Evolutionary conservation across 148 eudicot species (phyloP).

Genomic region (Rhododendron griersonianum): DNA sequence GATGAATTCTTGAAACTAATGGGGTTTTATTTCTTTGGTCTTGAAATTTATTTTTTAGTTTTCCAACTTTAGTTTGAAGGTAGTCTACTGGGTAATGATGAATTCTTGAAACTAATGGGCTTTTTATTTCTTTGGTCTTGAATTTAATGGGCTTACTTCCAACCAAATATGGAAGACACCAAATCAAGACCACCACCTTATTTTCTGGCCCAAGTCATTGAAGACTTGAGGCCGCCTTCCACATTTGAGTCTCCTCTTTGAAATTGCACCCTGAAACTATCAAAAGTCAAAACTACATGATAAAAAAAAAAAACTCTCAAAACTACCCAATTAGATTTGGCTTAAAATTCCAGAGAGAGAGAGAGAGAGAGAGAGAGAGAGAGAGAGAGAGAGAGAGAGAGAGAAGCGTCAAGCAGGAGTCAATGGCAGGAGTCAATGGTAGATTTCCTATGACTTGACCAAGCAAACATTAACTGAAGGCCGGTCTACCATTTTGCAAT

Average conservation of each 20-base stretch:
- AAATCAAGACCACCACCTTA: background rate
- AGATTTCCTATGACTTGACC: background rate
- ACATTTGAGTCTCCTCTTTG: constrained; percentile 6
- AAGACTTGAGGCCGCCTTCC: background rate
- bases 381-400: background rate
- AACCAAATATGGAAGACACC: background rate
- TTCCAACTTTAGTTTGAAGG: background rate
- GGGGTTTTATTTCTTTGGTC: background rate
- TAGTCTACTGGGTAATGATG: constrained; percentile 3
- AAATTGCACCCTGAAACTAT: background rate
- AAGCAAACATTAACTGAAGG: background rate
- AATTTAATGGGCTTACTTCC: background rate
- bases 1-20: no score
- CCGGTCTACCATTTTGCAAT: background rate
- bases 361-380: background rate
- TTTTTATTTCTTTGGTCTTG: background rate
- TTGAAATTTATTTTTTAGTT: background rate
- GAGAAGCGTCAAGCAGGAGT: background rate
- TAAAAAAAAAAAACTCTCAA: no score
- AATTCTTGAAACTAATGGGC: background rate
- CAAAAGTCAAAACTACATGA: background rate
- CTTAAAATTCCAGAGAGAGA: background rate
- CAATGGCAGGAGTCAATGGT: background rate
- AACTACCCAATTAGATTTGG: background rate
- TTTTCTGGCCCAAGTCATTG: background rate